A percentile compares a stretch with the other conserved stretches of the same genome.
These are phyloP conservation scores for Xerocomellus intermedius DNA, from an alignment of 768 basidiomycete genomes.

Conservation along the genomic window DNA sequence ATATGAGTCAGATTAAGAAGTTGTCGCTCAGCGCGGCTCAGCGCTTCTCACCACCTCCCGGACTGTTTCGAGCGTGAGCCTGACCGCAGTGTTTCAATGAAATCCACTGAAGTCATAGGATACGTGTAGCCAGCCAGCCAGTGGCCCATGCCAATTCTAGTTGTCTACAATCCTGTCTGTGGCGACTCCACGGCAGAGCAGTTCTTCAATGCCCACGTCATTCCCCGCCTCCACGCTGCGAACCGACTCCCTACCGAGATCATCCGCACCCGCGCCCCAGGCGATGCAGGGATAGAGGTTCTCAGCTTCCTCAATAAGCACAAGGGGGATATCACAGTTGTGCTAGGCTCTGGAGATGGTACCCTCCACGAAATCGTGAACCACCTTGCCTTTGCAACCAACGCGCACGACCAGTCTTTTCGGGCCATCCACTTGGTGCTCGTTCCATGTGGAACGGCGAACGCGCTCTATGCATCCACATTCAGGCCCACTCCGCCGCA, in stretches of 20 bases:
- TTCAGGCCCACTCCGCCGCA: constrained; percentile 49
- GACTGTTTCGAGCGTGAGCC: constrained; percentile 3
- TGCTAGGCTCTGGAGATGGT: constrained; percentile 86
- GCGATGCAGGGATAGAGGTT: constrained; percentile 54
- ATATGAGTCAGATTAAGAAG: background rate
- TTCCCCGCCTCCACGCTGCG: constrained; percentile 54
- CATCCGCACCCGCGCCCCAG: constrained; percentile 48
- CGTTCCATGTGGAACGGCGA: constrained; percentile 87
- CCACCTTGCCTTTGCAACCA: constrained; percentile 36
- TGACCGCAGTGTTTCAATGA: background rate
- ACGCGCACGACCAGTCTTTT: constrained; percentile 15
- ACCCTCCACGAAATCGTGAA: constrained; percentile 89
- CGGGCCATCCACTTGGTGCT: constrained; percentile 44
- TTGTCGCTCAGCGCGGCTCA: background rate
- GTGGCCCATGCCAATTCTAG: constrained; percentile 56
- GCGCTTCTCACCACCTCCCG: background rate
- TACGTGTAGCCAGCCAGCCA: background rate
- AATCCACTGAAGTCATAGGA: background rate
- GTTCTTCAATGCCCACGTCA: constrained; percentile 59
- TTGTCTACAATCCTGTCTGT: constrained; percentile 75
- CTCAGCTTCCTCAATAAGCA: constrained; percentile 38
- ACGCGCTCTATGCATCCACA: constrained; percentile 81
- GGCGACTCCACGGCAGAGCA: constrained; percentile 57
- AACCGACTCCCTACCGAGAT: constrained; percentile 35
- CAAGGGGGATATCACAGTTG: constrained; percentile 40